phyloP scores from a whole-genome alignment of 2,329 filamentous ascomycete genomes.

The Myriosclerotinia scirpicola region DNA sequence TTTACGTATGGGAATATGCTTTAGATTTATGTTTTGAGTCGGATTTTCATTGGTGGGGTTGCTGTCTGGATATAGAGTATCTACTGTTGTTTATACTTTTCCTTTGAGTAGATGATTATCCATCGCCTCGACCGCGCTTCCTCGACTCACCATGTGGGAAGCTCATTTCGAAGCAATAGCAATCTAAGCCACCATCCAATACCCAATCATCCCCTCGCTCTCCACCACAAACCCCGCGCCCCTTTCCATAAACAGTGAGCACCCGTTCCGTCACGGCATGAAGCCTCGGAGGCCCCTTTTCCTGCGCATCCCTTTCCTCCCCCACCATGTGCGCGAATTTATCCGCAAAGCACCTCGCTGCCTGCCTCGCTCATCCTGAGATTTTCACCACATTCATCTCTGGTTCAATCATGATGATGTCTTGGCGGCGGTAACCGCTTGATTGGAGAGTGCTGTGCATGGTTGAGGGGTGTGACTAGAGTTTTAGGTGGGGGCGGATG shows the following conservation, averaged over 20 bases:
- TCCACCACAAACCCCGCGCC: neutral
- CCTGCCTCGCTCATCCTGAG: neutral
- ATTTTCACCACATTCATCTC: constrained; percentile 1
- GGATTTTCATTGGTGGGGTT: too few relatives aligned
- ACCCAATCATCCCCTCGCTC: neutral
- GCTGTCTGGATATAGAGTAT: too few relatives aligned
- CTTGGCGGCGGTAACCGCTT: fast-evolving
- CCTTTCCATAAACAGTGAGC: neutral
- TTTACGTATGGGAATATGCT: too few relatives aligned
- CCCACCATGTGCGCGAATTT: neutral
- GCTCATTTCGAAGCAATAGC: neutral
- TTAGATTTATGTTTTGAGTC: too few relatives aligned
- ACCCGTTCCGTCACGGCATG: neutral
- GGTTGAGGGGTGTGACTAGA: neutral
- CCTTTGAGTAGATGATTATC: too few relatives aligned
- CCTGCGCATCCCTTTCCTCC: neutral
- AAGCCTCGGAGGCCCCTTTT: neutral
- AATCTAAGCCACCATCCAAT: neutral
- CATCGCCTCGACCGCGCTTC: too few relatives aligned
- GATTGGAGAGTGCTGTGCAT: neutral
- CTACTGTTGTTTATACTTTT: too few relatives aligned
- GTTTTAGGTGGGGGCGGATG: neutral
- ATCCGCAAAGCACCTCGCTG: neutral
- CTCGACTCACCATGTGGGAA: too few relatives aligned
- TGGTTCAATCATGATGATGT: neutral